A percentile compares a stretch with the other conserved stretches of the same genome.
Conservation (phyloP, 2,329 filamentous ascomycete species). For the Fusarium sp. region DNA sequence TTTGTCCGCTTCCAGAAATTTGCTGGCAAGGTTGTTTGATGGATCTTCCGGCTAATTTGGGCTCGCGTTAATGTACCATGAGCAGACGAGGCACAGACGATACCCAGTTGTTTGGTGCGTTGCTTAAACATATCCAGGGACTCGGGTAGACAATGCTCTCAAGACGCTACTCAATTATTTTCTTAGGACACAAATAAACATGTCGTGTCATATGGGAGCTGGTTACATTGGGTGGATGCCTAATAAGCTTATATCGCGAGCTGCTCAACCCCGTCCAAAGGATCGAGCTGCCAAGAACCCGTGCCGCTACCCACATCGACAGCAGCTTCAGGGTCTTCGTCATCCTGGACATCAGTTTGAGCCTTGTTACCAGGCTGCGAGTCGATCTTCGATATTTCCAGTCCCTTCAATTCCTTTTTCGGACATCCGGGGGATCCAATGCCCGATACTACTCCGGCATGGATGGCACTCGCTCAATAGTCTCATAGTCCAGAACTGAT, state of each 20-base stretch:
- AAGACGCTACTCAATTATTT: neutral
- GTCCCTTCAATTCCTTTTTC: constrained; percentile 8
- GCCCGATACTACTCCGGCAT: constrained; percentile 12
- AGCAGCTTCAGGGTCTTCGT: constrained; percentile 29
- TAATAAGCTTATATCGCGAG: neutral
- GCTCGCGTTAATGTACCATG: constrained; percentile 14
- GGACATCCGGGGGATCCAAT: constrained; percentile 16
- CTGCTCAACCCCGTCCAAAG: neutral
- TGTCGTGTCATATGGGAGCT: neutral
- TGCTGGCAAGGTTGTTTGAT: constrained; percentile 32
- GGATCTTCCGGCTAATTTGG: constrained; percentile 39
- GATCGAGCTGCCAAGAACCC: constrained; percentile 9
- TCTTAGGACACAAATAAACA: neutral
- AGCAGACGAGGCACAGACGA: constrained; percentile 12
- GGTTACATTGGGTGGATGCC: neutral
- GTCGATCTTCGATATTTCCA: constrained; percentile 8
- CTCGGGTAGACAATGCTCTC: neutral
- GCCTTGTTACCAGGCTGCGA: constrained; percentile 20
- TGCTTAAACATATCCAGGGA: neutral
- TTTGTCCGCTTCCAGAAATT: constrained; percentile 28
- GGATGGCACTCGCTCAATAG: neutral
- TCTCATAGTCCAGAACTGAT: constrained; percentile 2
- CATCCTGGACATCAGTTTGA: constrained; percentile 18
- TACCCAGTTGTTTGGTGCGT: constrained; percentile 1
- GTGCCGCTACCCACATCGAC: neutral